phyloP scores from a whole-genome alignment of 805 yeast species.

The Wickerhamomyces ciferrii region DNA sequence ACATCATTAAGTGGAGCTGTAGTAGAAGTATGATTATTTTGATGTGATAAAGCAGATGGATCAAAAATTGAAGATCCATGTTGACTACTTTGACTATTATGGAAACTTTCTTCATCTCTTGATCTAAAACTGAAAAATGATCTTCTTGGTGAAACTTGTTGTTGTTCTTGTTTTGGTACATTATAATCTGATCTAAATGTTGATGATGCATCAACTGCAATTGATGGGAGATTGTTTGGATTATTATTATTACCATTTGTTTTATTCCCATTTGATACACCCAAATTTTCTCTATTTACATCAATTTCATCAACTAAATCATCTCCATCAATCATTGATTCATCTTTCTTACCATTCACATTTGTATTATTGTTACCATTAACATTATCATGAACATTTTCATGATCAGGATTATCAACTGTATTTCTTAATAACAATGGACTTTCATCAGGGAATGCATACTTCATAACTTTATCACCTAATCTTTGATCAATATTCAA shows the following conservation, averaged over 20 bases:
- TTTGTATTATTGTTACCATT: neutral
- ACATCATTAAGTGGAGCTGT: neutral
- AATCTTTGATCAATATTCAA: conserved; percentile 70
- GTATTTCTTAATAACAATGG: conserved; percentile 1
- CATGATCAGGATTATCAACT: conserved; percentile 9
- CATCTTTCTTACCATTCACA: too few relatives aligned
- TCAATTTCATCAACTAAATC: neutral
- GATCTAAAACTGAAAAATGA: conserved; percentile 8
- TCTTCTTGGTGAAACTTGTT: conserved; percentile 1
- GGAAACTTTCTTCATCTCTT: conserved; percentile 4
- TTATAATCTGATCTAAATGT: neutral
- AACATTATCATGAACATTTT: neutral
- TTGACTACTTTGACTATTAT: neutral
- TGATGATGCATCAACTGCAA: neutral
- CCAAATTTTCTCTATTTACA: neutral
- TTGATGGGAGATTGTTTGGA: neutral
- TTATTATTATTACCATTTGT: neutral
- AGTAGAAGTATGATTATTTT: neutral
- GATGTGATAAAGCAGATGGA: neutral
- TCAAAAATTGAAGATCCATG: neutral
- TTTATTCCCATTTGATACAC: neutral
- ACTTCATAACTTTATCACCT: conserved; percentile 55
- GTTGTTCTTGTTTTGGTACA: neutral
- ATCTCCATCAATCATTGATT: too few relatives aligned
- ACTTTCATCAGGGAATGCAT: conserved; percentile 57